phyloP scores from a whole-genome alignment of 441 rosid species.

The Erodium moschatum region DNA sequence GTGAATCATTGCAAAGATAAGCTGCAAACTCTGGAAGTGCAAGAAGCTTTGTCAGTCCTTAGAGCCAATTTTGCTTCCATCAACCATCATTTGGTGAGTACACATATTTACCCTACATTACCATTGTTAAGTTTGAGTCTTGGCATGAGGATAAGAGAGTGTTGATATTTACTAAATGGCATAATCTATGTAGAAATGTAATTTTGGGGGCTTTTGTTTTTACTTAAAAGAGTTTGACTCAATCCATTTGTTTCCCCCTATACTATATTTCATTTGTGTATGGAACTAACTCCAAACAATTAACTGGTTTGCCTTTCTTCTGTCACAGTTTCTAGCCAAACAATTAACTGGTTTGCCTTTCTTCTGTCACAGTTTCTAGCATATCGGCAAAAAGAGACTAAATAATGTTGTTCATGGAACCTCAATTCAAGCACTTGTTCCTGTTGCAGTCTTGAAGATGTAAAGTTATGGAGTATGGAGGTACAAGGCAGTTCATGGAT shows the following conservation, averaged over 20 bases:
- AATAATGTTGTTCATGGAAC: constrained; percentile 4
- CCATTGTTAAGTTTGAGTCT: background rate
- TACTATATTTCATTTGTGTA: too few relatives aligned
- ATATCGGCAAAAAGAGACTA: constrained; percentile 35
- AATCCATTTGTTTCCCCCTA: too few relatives aligned
- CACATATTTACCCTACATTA: background rate
- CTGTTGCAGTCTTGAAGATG: background rate
- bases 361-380: constrained; percentile 34
- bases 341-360: too few relatives aligned
- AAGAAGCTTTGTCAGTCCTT: constrained; percentile 42
- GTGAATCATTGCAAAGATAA: constrained; percentile 31
- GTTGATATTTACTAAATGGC: too few relatives aligned
- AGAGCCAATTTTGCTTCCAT: constrained; percentile 26
- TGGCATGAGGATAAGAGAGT: too few relatives aligned
- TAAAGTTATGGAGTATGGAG: background rate
- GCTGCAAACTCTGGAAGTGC: constrained; percentile 37
- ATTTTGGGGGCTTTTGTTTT: too few relatives aligned
- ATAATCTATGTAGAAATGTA: too few relatives aligned
- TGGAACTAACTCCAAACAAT: too few relatives aligned
- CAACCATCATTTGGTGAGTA: constrained; percentile 38
- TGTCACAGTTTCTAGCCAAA: constrained; percentile 34
- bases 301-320: background rate
- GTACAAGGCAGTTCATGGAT: background rate
- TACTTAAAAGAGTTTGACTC: too few relatives aligned
- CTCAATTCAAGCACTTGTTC: too few relatives aligned